These are phyloP conservation scores for Choanephora cucurbitarum DNA, from an alignment of 371 early-diverging fungal species.

Conservation along the genomic window DNA sequence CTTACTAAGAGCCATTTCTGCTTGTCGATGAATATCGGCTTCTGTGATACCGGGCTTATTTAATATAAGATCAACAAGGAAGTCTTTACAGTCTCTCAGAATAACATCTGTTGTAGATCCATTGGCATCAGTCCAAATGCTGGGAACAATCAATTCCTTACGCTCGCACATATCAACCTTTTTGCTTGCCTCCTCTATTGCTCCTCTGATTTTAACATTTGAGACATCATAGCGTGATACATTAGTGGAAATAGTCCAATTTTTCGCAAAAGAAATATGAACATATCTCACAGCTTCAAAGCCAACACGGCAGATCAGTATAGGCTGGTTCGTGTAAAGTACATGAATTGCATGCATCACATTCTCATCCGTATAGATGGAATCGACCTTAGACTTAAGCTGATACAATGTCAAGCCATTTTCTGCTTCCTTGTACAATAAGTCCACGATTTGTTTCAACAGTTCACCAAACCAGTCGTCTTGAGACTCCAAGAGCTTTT, in stretches of 20 bases:
- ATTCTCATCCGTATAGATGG: slow-evolving; percentile 6
- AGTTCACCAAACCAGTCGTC: background rate
- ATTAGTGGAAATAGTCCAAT: slow-evolving; percentile 19
- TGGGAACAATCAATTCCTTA: slow-evolving; percentile 22
- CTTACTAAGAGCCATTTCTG: slow-evolving; percentile 9
- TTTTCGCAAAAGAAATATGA: slow-evolving; percentile 4
- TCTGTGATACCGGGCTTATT: slow-evolving; percentile 35
- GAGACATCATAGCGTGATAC: background rate
- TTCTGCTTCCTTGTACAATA: slow-evolving; percentile 5
- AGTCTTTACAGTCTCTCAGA: slow-evolving; percentile 19
- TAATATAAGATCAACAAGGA: slow-evolving; percentile 24
- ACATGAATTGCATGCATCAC: slow-evolving; percentile 16
- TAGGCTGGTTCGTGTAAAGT: slow-evolving; percentile 8
- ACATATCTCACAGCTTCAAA: slow-evolving; percentile 30
- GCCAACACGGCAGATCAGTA: slow-evolving; percentile 26
- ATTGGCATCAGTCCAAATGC: slow-evolving; percentile 34
- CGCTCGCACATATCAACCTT: background rate
- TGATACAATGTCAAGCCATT: slow-evolving; percentile 20
- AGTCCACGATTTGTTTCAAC: slow-evolving; percentile 12
- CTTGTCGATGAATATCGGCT: slow-evolving; percentile 17
- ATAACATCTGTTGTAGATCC: slow-evolving; percentile 23
- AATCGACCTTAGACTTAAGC: slow-evolving; percentile 6
- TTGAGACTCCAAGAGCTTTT: background rate
- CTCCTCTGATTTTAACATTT: background rate
- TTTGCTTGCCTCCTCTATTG: background rate